Base-by-base conservation (phyloP, 306 rosid species). In the Medicago ruthenica region DNA sequence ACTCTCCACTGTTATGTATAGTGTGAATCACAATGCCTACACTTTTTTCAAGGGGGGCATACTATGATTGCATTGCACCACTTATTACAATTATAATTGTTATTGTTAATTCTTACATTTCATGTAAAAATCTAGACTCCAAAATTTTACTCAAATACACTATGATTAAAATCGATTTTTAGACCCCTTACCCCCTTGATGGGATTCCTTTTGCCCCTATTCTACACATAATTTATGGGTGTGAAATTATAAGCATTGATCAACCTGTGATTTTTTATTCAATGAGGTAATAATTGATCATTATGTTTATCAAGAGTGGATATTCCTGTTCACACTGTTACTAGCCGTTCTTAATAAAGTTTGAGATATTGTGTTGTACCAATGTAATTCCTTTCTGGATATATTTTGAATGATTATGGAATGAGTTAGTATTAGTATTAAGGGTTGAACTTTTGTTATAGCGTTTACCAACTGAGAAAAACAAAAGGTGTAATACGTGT, bases 1-100 rank as follows among this genome's bases (percentile, higher is more conserved):
- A 84, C 89, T 82, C 81, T 44, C 85, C 77, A 57, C 36, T 31
- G 36, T 31, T 31, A 18, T 66, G 0, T 68, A 37, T 79, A 41
- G 78, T 90, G 96, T 88, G 91, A 84, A 84, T 73, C 83, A 72
- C 71, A 60, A 60, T 7, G 67, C 17, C 15, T 60, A 90, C 82
- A 80, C 86, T 89, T 89, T 77, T 74, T 75, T 44, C 17, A 79
- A 41, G 58, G 72, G 86, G 84, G 37, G 45, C 6, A 31, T 31
- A 31, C 6, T 31, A 54, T 24, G 80, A 89, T 89, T 89, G 83
- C 85, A 14, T 27, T 27, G 42, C 40, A 21, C n/a, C n/a, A 82
- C 73, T 80, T 70, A 77, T 59, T 59, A 24, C 9, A 7, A 6
- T 73, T 81, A 50, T 76, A 76, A 50, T 18, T 54, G 51, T 82